Evolutionary conservation across 2,329 filamentous ascomycete genomes (phyloP).

Genomic region (Colletotrichum tofieldiae): DNA sequence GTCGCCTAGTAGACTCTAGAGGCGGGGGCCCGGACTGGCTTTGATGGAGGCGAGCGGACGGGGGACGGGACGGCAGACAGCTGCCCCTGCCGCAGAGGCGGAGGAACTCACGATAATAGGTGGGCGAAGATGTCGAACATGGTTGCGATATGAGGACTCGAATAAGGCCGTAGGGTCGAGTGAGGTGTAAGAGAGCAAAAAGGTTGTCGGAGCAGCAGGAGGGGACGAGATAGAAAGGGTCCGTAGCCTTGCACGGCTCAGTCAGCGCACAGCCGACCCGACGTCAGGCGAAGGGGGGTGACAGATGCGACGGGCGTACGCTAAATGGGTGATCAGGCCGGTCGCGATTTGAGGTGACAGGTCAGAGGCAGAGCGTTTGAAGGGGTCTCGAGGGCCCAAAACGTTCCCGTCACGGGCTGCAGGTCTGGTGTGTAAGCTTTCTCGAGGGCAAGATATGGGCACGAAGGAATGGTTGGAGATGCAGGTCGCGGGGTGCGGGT

Average conservation of each 20-base stretch:
- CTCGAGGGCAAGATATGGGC: not conserved
- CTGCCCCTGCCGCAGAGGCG: not conserved
- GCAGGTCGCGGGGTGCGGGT: slow-evolving; percentile 15
- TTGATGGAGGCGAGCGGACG: not conserved
- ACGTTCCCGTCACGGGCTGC: slow-evolving; percentile 4
- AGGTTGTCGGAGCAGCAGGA: slow-evolving; percentile 13
- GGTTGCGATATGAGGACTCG: slow-evolving; percentile 46
- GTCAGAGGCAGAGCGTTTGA: slow-evolving; percentile 12
- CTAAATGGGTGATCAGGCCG: slow-evolving; percentile 16
- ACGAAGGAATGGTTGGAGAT: slow-evolving; percentile 1
- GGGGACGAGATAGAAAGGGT: slow-evolving; percentile 15
- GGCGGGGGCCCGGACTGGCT: not conserved
- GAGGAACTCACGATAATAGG: slow-evolving; percentile 78
- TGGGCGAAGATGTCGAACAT: slow-evolving; percentile 88
- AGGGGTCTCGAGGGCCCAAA: slow-evolving; percentile 8
- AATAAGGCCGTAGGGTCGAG: slow-evolving; percentile 19
- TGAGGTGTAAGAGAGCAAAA: slow-evolving; percentile 24
- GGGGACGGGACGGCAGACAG: not conserved
- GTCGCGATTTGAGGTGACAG: slow-evolving; percentile 21
- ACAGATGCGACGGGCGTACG: slow-evolving; percentile 1
- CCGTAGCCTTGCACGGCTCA: slow-evolving; percentile 34
- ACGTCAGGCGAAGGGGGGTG: slow-evolving; percentile 27
- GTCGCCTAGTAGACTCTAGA: not conserved
- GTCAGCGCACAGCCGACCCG: slow-evolving; percentile 24
- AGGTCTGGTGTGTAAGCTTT: not conserved